phyloP scores from a whole-genome alignment of 2,329 filamentous ascomycete species.

The Davidsoniella virescens region DNA sequence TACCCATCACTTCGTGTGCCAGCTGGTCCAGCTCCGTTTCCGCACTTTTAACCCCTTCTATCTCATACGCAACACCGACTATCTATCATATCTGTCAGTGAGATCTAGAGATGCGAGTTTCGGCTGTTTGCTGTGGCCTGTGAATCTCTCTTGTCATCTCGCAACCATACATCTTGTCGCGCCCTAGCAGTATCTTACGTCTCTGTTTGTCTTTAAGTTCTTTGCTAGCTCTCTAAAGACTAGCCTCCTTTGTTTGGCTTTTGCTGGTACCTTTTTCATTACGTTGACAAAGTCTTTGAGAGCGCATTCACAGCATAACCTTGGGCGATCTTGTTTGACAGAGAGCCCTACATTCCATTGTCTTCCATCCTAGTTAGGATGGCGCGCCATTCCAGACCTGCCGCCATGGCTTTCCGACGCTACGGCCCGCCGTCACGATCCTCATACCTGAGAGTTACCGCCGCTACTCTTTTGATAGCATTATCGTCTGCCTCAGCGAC shows the following conservation, averaged over 20 bases:
- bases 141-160: background rate
- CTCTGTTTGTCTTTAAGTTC: no score
- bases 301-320: no score
- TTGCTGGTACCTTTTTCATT: background rate
- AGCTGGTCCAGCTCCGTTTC: no score
- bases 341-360: background rate
- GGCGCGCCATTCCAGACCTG: background rate
- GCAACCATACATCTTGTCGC: background rate
- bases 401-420: background rate
- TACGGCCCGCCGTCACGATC: background rate
- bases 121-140: background rate
- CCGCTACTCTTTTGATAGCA: background rate
- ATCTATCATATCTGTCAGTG: no score
- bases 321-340: no score
- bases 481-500: background rate
- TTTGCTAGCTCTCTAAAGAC: no score
- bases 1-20: no score
- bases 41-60: no score
- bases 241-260: background rate
- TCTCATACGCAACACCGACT: no score
- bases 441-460: background rate
- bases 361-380: background rate
- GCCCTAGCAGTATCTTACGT: background rate
- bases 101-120: conserved; percentile 1
- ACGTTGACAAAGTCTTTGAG: no score